These are phyloP conservation scores for Penicillium sp. DNA, from an alignment of 2,329 filamentous ascomycete genomes.

Conservation along the genomic window DNA sequence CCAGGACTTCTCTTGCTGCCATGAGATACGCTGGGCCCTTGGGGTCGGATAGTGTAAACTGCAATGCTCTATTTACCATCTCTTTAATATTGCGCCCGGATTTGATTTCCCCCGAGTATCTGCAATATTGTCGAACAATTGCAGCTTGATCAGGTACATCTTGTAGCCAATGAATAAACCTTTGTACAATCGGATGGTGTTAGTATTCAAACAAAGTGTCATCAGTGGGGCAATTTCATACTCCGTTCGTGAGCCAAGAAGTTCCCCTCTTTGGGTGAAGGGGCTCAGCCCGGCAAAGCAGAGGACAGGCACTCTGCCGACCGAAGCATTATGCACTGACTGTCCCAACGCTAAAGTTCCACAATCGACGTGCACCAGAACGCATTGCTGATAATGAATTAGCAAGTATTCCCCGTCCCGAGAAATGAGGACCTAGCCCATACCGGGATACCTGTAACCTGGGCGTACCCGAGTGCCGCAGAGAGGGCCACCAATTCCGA, in stretches of 20 bases:
- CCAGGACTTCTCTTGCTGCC: constrained; percentile 78
- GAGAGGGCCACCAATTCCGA: constrained; percentile 83
- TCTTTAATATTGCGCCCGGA: constrained; percentile 82
- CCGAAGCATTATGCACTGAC: constrained; percentile 75
- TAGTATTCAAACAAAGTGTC: background rate
- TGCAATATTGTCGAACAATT: constrained; percentile 81
- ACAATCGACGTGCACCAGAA: constrained; percentile 78
- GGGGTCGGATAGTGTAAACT: constrained; percentile 75
- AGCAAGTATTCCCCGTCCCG: background rate
- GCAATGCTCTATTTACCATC: constrained; percentile 79
- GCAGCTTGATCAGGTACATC: constrained; percentile 78
- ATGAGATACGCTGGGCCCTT: constrained; percentile 78
- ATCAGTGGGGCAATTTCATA: constrained; percentile 44
- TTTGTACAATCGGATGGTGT: background rate
- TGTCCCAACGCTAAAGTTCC: constrained; percentile 77
- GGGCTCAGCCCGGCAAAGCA: constrained; percentile 77
- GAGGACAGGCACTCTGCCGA: constrained; percentile 71
- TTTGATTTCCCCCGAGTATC: constrained; percentile 80
- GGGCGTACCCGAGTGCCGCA: constrained; percentile 77
- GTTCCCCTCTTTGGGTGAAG: constrained; percentile 74
- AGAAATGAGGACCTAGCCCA: background rate
- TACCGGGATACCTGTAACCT: constrained; percentile 67
- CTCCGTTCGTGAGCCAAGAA: constrained; percentile 73
- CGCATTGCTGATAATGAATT: constrained; percentile 48
- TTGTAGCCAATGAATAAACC: constrained; percentile 75